Base-by-base conservation (phyloP, 108 stramenopile species). In the Schizochytrium sp. region DNA sequence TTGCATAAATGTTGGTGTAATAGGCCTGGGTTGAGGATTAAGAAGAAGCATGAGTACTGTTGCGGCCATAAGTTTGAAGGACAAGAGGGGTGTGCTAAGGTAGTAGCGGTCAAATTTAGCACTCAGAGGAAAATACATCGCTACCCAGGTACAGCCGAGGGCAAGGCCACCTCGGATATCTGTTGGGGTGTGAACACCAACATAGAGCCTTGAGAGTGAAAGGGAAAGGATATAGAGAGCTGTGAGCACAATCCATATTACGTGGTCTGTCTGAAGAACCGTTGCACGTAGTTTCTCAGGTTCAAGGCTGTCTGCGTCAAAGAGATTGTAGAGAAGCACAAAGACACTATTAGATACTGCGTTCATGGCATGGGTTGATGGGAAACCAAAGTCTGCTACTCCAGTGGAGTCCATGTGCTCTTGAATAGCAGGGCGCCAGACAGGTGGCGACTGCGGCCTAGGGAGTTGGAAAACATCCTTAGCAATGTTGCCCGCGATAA, bases 381-480 rank as follows among this genome's bases (percentile, higher is more conserved):
- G 76, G 28, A 83, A 83, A 13, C 76, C 76, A 40, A 83, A 83
- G 3, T 83, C 76, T 17, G 47, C 50, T 5, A 83, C 38, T 10
- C 40, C 55, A n/a, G 76, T 83, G 45, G 76, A 83, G 47, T 83
- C 76, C 28, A 83, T 50, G 3, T n/a, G 3, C 55, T 83, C 76
- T 53, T 55, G 53, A 28, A 49, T 42, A 13, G 76, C 10, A 38
- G 76, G 76, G 50, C 76, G 47, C 76, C 76, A 83, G 28, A 83
- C 76, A 2, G 76, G 76, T 13, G 76, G 76, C 8, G 76, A 83
- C 17, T 47, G 50, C 15, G 76, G 76, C 12, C 76, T 47, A 1
- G 76, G 76, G 55, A 83, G 76, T 40, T 55, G 50, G 76, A 83
- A 83, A 10, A 83, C 76, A 50, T 83, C 76, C 3, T 83, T 83